A percentile compares a stretch with the other conserved stretches of the same genome.
phyloP scores from a whole-genome alignment of 768 basidiomycete genomes.

The Tylopilus balloui region DNA sequence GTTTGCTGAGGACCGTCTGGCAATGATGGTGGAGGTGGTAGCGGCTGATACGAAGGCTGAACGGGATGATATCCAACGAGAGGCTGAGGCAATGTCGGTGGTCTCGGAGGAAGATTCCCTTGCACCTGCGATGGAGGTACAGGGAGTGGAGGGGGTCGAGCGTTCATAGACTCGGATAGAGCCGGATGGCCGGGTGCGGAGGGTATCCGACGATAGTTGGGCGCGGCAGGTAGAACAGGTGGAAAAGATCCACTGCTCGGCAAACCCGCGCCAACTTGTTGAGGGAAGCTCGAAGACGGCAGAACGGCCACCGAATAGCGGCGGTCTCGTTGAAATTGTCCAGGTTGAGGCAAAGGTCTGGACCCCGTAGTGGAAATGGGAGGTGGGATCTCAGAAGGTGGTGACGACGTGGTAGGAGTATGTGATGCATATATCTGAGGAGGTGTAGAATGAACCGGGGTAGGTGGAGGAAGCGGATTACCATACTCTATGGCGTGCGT shows the following conservation, averaged over 20 bases:
- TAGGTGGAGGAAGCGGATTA: conserved; percentile 18
- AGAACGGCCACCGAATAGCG: conserved; percentile 26
- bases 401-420: conserved; percentile 20
- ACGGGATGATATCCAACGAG: conserved; percentile 41
- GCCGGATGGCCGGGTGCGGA: conserved; percentile 24
- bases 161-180: conserved; percentile 19
- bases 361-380: conserved; percentile 18
- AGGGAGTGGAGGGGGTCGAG: conserved; percentile 24
- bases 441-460: conserved; percentile 21
- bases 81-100: conserved; percentile 49
- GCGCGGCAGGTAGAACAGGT: conserved; percentile 17
- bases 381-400: conserved; percentile 20
- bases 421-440: conserved; percentile 24
- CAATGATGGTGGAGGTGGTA: conserved; percentile 33
- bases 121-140: conserved; percentile 25
- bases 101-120: conserved; percentile 34
- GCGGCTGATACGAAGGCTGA: conserved; percentile 37
- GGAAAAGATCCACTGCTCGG: conserved; percentile 18
- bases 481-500: conserved; percentile 24
- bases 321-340: conserved; percentile 29
- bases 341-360: conserved; percentile 31
- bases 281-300: conserved; percentile 32
- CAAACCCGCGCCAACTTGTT: conserved; percentile 18
- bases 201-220: conserved; percentile 34
- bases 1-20: conserved; percentile 28